A percentile compares a stretch with the other conserved stretches of the same genome.
These are phyloP conservation scores for Exobasidium cylindrosporum DNA, from an alignment of 1,284 basidiomycete species.

Conservation along the genomic window DNA sequence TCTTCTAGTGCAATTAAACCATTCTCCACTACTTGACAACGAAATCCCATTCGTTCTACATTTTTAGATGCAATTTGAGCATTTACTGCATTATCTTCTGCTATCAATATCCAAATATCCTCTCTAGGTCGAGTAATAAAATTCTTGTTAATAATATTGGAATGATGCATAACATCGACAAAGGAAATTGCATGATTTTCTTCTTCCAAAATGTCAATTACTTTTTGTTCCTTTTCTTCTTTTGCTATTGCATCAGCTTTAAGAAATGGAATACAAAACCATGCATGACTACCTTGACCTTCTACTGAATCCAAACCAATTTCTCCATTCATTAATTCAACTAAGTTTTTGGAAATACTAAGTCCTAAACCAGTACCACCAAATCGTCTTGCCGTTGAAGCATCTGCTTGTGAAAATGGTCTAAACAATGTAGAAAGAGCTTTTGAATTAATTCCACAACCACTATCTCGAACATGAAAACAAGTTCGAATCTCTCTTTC, in stretches of 20 bases:
- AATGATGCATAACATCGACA: too few relatives aligned
- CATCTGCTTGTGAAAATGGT: constrained; percentile 52
- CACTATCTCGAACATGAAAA: constrained; percentile 55
- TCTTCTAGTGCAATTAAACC: constrained; percentile 43
- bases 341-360: constrained; percentile 44
- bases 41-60: constrained; percentile 51
- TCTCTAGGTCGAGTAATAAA: constrained; percentile 36
- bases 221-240: not conserved
- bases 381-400: constrained; percentile 46
- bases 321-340: constrained; percentile 46
- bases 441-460: constrained; percentile 51
- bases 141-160: constrained; percentile 14
- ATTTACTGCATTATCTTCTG: constrained; percentile 51
- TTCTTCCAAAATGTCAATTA: not conserved
- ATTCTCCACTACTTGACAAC: constrained; percentile 44
- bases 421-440: constrained; percentile 53
- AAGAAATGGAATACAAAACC: constrained; percentile 44
- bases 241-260: constrained; percentile 23
- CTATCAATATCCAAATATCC: constrained; percentile 50
- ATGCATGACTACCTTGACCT: constrained; percentile 47
- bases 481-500: constrained; percentile 35
- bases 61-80: constrained; percentile 48
- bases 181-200: constrained; percentile 24
- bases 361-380: constrained; percentile 52
- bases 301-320: constrained; percentile 48